phyloP scores from a whole-genome alignment of 305 asterid genomes.

The Lippia alba region DNA sequence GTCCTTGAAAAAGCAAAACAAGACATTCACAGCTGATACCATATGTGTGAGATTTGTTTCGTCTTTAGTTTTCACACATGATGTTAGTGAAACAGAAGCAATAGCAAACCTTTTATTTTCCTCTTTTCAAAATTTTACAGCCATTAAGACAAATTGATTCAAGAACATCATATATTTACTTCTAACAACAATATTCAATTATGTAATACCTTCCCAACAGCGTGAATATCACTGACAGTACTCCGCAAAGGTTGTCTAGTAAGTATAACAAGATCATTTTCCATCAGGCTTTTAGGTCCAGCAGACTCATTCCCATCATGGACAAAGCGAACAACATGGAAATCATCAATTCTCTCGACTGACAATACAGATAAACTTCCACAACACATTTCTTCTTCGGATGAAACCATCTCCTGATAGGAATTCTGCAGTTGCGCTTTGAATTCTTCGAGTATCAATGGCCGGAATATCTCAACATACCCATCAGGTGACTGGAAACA shows the following conservation, averaged over 20 bases:
- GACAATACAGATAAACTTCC: slow-evolving; percentile 89
- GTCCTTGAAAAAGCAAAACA: slow-evolving; percentile 6
- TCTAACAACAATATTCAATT: slow-evolving; percentile 33
- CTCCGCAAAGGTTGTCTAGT: slow-evolving; percentile 72
- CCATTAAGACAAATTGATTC: slow-evolving; percentile 27
- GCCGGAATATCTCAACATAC: slow-evolving; percentile 88
- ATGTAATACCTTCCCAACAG: slow-evolving; percentile 83
- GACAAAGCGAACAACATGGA: slow-evolving; percentile 89
- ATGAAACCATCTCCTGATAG: slow-evolving; percentile 79
- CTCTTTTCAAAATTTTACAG: no score
- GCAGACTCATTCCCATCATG: slow-evolving; percentile 63
- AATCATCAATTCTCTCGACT: slow-evolving; percentile 91
- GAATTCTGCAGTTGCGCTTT: slow-evolving; percentile 92
- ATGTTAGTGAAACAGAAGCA: slow-evolving; percentile 22
- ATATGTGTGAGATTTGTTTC: not conserved
- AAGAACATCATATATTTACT: slow-evolving; percentile 29
- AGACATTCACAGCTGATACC: not conserved
- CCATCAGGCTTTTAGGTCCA: slow-evolving; percentile 68
- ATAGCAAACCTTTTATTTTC: not conserved
- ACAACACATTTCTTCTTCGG: slow-evolving; percentile 68
- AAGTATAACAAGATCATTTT: slow-evolving; percentile 88
- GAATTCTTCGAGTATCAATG: slow-evolving; percentile 89
- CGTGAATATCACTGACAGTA: slow-evolving; percentile 68
- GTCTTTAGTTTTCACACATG: slow-evolving; percentile 4
- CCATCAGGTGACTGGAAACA: slow-evolving; percentile 82